Evolutionary conservation across 768 basidiomycete genomes (phyloP), one percentile per base, ranked within the genome.

Genomic region (Lactarius sp.): DNA sequence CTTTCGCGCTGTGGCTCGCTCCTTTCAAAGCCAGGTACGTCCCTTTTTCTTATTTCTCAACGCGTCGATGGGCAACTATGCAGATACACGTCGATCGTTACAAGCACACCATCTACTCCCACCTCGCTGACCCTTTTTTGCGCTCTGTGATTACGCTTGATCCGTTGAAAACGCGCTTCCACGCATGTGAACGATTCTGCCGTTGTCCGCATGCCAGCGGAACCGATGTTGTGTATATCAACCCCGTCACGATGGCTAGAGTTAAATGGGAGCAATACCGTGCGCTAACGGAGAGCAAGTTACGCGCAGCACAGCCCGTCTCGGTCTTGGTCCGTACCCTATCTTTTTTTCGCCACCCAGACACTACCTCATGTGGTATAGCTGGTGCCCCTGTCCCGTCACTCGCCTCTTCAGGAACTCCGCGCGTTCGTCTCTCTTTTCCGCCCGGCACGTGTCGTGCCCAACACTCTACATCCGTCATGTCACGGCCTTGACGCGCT

Each of bases 1-100:
- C 14, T 77, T 97, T 34, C 91, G 92, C 69, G 90, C 80, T 0
- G 76, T 98, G 8, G 81, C 88, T 2, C 75, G 78, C 2, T 77
- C 79, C 0, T 98, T 96, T 69, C 78, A 82, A 39, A 76, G 80
- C 58, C 79, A 82, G 76, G 90, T 88, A 67, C 27, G 72, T 70
- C 50, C 31, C 12, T 39, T 10, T 14, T 4, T 14, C 3, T 6
- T 36, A 1, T 34, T 1, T 46, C 6, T 55, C 9, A 39, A 6
- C 8, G 9, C 20, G n/a, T 16, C 39, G 47, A 57, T 16, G 16
- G 0, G 13, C 16, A 12, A 12, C 27, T 31, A 46, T 62, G 4
- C 65, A 92, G 90, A 87, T 98, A 62, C 95, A 98, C 70, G 80
- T 95, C 41, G 95, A 98, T 73, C 81, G 90, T 41, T 97, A 98